These are phyloP conservation scores for Geotrichum aggregatum DNA, from an alignment of 1,139 yeast species.

Conservation along the genomic window DNA sequence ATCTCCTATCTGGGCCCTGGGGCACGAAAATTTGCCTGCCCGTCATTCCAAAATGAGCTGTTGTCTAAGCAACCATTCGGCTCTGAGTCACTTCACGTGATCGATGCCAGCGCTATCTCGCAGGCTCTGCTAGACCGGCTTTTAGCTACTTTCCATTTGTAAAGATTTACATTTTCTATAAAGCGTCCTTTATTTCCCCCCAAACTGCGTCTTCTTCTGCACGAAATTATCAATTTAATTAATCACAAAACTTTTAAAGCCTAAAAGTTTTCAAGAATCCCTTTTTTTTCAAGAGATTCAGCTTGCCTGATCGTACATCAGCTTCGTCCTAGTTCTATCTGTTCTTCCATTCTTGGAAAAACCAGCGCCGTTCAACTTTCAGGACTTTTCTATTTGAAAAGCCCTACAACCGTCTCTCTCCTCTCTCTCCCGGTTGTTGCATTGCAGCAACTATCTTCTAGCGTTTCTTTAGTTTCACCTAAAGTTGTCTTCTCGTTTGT, in stretches of 20 bases:
- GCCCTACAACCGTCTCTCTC: constrained; percentile 8
- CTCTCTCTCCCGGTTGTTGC: constrained; percentile 6
- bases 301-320: not conserved
- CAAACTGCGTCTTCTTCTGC: not conserved
- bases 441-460: constrained; percentile 7
- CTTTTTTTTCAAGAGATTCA: not conserved
- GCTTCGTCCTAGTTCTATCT: not conserved
- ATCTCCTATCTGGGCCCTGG: not conserved
- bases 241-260: not conserved
- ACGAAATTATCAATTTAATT: not conserved
- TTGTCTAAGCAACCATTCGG: not conserved
- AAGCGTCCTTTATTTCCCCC: not conserved
- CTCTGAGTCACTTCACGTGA: not conserved
- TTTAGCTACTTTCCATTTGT: too few species aligned
- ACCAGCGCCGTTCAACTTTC: not conserved
- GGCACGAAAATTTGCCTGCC: not conserved
- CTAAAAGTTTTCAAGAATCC: not conserved
- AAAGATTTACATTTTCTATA: too few species aligned
- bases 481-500: constrained; percentile 16
- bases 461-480: not conserved
- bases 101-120: not conserved
- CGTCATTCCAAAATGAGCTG: not conserved
- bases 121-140: not conserved
- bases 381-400: constrained; percentile 9
- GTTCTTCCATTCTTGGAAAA: not conserved